A percentile compares a stretch with the other conserved stretches of the same genome.
Conservation (phyloP, 306 rosid genomes). For the Mimosa bimucronata region DNA sequence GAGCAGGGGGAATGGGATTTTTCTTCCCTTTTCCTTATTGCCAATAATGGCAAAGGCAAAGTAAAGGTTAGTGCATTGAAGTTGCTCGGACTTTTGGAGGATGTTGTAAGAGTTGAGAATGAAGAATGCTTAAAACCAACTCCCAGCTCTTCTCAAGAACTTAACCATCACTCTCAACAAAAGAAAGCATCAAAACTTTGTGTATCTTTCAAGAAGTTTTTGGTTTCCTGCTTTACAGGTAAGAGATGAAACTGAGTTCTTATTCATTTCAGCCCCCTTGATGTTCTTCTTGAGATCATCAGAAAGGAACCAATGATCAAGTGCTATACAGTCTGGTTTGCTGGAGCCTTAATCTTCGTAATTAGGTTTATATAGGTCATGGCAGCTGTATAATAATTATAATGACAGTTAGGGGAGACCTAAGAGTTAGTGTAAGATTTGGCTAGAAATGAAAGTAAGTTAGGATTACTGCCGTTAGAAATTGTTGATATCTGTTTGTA, state of each 20-base stretch:
- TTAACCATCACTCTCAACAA: constrained; percentile 38
- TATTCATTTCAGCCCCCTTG: constrained; percentile 12
- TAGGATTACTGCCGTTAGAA: too few relatives aligned
- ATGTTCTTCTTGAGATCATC: constrained; percentile 8
- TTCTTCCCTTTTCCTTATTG: constrained; percentile 54
- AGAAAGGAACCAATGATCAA: neutral
- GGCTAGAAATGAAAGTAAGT: too few relatives aligned
- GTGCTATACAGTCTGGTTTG: constrained; percentile 20
- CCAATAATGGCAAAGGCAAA: constrained; percentile 71
- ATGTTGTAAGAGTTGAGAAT: constrained; percentile 40
- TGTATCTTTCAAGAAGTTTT: constrained; percentile 49
- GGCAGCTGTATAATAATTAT: neutral
- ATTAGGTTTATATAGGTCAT: constrained; percentile 7
- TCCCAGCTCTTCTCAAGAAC: constrained; percentile 35
- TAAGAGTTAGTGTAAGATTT: too few relatives aligned
- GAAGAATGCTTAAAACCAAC: constrained; percentile 39
- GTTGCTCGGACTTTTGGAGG: constrained; percentile 63
- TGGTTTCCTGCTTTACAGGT: constrained; percentile 40
- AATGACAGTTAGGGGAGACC: too few relatives aligned
- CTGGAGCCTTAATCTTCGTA: constrained; percentile 17
- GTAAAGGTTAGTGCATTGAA: constrained; percentile 63
- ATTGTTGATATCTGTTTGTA: too few relatives aligned
- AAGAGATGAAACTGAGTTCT: constrained; percentile 46
- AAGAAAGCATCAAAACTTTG: constrained; percentile 51
- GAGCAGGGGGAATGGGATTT: constrained; percentile 54